These are phyloP conservation scores for Sclerotinia borealis DNA, from an alignment of 2,329 filamentous ascomycete species.

Conservation along the genomic window DNA sequence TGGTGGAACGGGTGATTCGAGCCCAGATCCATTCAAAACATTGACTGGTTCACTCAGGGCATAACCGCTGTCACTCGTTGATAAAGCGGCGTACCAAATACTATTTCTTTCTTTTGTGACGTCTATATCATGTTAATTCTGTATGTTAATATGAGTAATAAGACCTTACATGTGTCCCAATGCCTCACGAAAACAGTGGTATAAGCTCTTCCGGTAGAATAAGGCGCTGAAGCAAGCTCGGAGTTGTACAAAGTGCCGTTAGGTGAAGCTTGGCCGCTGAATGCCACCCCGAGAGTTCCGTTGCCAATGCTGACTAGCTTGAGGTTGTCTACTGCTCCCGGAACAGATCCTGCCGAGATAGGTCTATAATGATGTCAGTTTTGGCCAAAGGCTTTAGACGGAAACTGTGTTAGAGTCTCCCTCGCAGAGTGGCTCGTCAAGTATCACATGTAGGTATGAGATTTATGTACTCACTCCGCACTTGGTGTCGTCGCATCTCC, in stretches of 20 bases:
- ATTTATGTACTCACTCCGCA: conserved; percentile 19
- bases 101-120: conserved; percentile 22
- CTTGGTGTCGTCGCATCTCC: conserved; percentile 22
- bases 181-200: conserved; percentile 24
- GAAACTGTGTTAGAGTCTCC: no score
- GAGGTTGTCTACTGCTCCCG: conserved; percentile 23
- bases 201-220: conserved; percentile 20
- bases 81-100: conserved; percentile 25
- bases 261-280: conserved; percentile 19
- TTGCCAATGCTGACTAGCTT: conserved; percentile 18
- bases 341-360: conserved; percentile 20
- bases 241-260: conserved; percentile 25
- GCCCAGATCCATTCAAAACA: conserved; percentile 23
- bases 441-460: not conserved
- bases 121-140: conserved; percentile 12
- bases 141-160: not conserved
- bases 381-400: not conserved
- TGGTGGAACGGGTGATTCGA: conserved; percentile 24
- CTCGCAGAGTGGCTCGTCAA: not conserved
- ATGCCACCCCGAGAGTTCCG: conserved; percentile 19
- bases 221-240: conserved; percentile 16
- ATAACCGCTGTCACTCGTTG: conserved; percentile 16
- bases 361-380: conserved; percentile 16
- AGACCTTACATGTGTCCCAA: conserved; percentile 24
- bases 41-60: conserved; percentile 25